Evolutionary conservation across 2,329 filamentous ascomycete genomes (phyloP), one percentile per base, ranked within the genome.

Genomic region (Didymella pomorum): DNA sequence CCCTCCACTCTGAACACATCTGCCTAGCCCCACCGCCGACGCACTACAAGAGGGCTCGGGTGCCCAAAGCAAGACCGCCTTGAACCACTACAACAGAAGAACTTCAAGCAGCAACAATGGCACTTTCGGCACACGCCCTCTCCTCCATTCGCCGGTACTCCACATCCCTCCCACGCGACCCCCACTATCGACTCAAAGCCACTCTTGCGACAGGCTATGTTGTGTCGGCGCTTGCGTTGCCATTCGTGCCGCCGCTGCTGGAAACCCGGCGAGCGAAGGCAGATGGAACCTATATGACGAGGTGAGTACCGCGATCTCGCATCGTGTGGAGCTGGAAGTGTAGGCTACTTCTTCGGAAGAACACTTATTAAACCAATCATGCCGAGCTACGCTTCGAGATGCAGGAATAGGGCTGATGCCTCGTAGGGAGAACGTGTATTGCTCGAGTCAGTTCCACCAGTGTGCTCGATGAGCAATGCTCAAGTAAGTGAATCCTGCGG

Each of bases 161-260:
- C 0, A 71, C 74, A 18, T 62, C 66, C 18, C 46, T 73, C 14
- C 71, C 73, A 1, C 74, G 71, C 56, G 73, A 77, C 44, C 74
- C 74, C 0, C 72, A 70, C 60, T 75, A 72, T 61, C 63, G 66
- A 5, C 69, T 77, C 51, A 75, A 77, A 58, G 71, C 71, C 23
- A 68, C 66, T 8, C 70, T 77, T 12, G 74, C 75, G 62, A 77
- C 73, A 1, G 69, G 70, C 12, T 79, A 78, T 45, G 69, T 78
- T 1, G 71, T 76, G 6, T 71, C 68, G 4, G 77, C 75, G 14
- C 75, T 78, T 29, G 75, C 76, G 3, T 65, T 79, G 8, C 77
- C 77, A 0, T 78, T 78, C 60, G 73, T 79, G 31, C 76, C 75
- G 21, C 75, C 77, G 23, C 69, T 77, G 28, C 53, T 78, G 20